A percentile compares a stretch with the other conserved stretches of the same genome.
These are phyloP conservation scores for Pseudoscleropodium purum DNA, from an alignment of 225 moss, liverwort and hornwort species.

Conservation along the genomic window DNA sequence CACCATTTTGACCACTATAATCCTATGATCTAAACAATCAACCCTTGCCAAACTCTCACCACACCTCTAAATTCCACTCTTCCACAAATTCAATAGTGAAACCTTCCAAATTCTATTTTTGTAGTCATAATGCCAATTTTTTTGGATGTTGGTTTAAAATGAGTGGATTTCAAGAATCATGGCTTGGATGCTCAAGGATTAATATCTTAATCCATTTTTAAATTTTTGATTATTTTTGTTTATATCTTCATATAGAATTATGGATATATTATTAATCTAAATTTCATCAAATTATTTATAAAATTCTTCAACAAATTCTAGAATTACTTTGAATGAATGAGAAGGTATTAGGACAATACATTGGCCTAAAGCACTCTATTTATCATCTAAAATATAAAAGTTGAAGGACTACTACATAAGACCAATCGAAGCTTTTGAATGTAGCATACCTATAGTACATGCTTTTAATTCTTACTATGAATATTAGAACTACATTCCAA, in stretches of 20 bases:
- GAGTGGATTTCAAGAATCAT: too few relatives aligned
- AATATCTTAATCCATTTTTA: not conserved
- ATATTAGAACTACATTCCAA: not conserved
- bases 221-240: not conserved
- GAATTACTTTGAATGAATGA: not conserved
- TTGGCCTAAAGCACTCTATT: not conserved
- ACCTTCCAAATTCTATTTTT: too few relatives aligned
- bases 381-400: not conserved
- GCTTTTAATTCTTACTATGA: not conserved
- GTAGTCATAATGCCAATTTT: too few relatives aligned
- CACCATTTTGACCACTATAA: too few relatives aligned
- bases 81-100: too few relatives aligned
- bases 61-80: too few relatives aligned
- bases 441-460: not conserved
- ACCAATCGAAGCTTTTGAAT: not conserved
- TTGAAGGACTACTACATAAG: accelerated
- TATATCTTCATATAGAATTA: not conserved
- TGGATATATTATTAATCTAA: not conserved
- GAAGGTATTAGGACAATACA: not conserved
- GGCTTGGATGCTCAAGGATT: too few relatives aligned
- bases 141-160: too few relatives aligned
- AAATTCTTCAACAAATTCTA: not conserved
- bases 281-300: not conserved
- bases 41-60: too few relatives aligned
- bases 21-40: too few relatives aligned